These are phyloP conservation scores for Rhizophora mangle DNA, from an alignment of 345 rosid species.

Conservation along the genomic window DNA sequence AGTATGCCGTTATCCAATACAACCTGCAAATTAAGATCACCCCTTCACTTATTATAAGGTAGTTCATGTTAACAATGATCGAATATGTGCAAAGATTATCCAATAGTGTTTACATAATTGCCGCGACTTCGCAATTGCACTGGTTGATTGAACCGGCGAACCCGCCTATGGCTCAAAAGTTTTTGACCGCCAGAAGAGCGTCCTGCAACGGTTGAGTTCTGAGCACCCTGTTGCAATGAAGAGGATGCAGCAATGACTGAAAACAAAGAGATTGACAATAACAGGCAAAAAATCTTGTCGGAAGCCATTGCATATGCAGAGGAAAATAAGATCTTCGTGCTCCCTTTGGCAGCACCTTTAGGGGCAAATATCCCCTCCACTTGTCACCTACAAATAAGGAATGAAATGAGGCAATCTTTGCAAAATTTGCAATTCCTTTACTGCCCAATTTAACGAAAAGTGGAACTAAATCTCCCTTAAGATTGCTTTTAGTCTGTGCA, in stretches of 20 bases:
- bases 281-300: background rate
- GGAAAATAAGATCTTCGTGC: background rate
- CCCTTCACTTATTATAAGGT: background rate
- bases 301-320: constrained; percentile 2
- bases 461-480: too few relatives aligned
- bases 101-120: constrained; percentile 8
- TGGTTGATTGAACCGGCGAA: background rate
- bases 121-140: constrained; percentile 10
- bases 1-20: constrained; percentile 23
- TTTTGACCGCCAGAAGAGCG: background rate
- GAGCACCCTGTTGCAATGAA: background rate
- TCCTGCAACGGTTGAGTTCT: background rate
- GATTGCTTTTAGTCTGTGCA: too few relatives aligned
- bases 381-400: background rate
- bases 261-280: background rate
- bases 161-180: background rate
- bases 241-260: background rate
- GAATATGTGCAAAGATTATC: background rate
- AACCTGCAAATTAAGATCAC: constrained; percentile 10
- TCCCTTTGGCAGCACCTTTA: background rate
- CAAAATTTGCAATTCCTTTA: too few relatives aligned
- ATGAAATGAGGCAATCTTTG: background rate
- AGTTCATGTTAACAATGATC: background rate
- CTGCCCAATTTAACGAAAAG: too few relatives aligned
- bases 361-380: background rate